Evolutionary conservation across 352 stramenopile species (phyloP).

Genomic region (Chrysophaeum taylorii): DNA sequence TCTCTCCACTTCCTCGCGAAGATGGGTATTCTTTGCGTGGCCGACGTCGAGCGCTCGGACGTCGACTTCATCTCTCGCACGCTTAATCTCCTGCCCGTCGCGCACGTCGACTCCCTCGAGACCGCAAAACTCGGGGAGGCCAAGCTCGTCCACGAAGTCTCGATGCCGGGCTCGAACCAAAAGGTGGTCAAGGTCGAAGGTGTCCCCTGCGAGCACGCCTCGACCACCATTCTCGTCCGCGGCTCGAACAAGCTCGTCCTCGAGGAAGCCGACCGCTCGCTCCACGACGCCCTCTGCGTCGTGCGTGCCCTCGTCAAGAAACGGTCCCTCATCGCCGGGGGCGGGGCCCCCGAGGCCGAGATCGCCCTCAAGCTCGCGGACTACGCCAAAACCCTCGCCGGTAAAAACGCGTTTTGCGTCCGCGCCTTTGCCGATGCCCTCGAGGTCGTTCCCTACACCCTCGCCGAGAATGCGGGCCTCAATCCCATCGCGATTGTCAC

Average conservation of each 20-base stretch:
- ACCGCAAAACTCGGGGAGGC: conserved; percentile 89
- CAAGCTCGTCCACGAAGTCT: conserved; percentile 88
- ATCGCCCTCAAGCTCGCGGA: conserved; percentile 81
- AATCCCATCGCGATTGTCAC: conserved; percentile 98
- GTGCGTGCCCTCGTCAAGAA: conserved; percentile 96
- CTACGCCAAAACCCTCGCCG: conserved; percentile 77
- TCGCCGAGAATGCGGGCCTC: conserved; percentile 97
- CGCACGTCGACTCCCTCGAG: conserved; percentile 94
- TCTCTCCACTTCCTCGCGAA: conserved; percentile 98
- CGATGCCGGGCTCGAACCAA: conserved; percentile 70
- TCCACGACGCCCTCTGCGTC: conserved; percentile 98
- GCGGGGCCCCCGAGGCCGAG: conserved; percentile 91
- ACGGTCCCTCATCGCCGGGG: conserved; percentile 91
- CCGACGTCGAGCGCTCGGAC: conserved; percentile 93
- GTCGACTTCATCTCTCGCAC: conserved; percentile 97
- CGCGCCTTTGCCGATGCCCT: conserved; percentile 92
- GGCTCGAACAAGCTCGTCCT: conserved; percentile 97
- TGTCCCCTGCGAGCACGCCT: conserved; percentile 77
- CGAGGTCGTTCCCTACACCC: conserved; percentile 96
- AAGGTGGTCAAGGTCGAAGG: conserved; percentile 99
- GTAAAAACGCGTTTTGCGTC: conserved; percentile 90
- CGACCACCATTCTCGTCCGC: conserved; percentile 90
- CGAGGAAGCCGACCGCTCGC: conserved; percentile 90
- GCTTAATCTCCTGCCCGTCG: conserved; percentile 85
- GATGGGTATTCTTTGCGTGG: conserved; percentile 99